These are phyloP conservation scores for Cardamine occulta DNA, from an alignment of 345 rosid genomes.

Conservation along the genomic window DNA sequence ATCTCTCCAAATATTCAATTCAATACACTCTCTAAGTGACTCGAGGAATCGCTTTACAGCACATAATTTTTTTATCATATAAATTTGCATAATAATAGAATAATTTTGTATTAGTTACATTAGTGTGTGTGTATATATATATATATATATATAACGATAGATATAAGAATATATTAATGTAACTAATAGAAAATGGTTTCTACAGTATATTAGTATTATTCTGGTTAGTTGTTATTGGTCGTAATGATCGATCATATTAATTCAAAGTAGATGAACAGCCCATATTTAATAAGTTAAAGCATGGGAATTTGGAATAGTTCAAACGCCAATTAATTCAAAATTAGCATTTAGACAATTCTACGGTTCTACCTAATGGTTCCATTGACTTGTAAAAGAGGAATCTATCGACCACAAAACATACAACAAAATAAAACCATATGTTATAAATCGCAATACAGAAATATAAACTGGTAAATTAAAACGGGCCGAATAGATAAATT, in stretches of 20 bases:
- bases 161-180: no score
- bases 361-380: conserved; percentile 4
- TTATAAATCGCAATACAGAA: background rate
- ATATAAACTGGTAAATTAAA: background rate
- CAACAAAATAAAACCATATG: background rate
- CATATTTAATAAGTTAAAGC: background rate
- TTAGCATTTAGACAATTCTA: background rate
- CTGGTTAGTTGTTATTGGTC: conserved; percentile 28
- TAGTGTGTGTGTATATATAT: no score
- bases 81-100: no score
- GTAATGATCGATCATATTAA: conserved; percentile 20
- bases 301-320: conserved; percentile 14
- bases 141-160: no score
- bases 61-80: no score
- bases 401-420: conserved; percentile 1
- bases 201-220: background rate
- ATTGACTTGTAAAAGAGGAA: conserved; percentile 28
- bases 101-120: no score
- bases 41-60: no score
- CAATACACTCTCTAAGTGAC: no score
- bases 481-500: background rate
- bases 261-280: conserved; percentile 25
- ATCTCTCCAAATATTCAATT: no score
- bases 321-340: conserved; percentile 17
- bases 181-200: background rate